Conservation (phyloP, 177 flowering plant species). For the Vitis hybrid region DNA sequence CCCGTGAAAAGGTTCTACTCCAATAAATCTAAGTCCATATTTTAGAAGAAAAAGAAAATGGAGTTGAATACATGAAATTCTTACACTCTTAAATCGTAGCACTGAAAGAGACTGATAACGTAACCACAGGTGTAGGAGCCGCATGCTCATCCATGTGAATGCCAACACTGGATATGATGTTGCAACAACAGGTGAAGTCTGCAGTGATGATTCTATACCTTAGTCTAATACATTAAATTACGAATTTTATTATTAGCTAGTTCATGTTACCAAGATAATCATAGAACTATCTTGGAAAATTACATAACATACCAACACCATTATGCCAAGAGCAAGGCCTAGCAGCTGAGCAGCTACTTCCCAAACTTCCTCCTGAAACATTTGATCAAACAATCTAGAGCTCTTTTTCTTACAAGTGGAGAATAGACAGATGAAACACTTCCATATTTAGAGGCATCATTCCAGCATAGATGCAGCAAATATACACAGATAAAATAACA, state of each 20-base stretch:
- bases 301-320: constrained; percentile 58
- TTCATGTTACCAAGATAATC: not conserved
- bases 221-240: constrained; percentile 3
- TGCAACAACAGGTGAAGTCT: constrained; percentile 71
- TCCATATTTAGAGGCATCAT: too few species aligned
- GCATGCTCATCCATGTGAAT: constrained; percentile 65
- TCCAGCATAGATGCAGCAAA: too few species aligned
- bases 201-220: constrained; percentile 15
- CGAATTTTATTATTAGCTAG: not conserved
- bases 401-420: too few species aligned
- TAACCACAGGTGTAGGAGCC: constrained; percentile 86
- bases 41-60: not conserved
- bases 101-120: constrained; percentile 82
- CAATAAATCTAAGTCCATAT: too few species aligned
- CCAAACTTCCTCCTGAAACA: constrained; percentile 94
- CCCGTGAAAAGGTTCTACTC: too few species aligned
- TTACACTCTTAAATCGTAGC: constrained; percentile 73
- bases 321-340: constrained; percentile 80
- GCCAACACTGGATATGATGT: constrained; percentile 52
- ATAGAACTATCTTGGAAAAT: not conserved
- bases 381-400: constrained; percentile 3
- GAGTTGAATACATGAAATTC: constrained; percentile 9
- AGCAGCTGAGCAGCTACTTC: constrained; percentile 92
- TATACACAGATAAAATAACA: not conserved
- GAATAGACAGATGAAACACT: too few species aligned